phyloP scores from a whole-genome alignment of 129 eudicot genomes.

The Solidago caesia region DNA sequence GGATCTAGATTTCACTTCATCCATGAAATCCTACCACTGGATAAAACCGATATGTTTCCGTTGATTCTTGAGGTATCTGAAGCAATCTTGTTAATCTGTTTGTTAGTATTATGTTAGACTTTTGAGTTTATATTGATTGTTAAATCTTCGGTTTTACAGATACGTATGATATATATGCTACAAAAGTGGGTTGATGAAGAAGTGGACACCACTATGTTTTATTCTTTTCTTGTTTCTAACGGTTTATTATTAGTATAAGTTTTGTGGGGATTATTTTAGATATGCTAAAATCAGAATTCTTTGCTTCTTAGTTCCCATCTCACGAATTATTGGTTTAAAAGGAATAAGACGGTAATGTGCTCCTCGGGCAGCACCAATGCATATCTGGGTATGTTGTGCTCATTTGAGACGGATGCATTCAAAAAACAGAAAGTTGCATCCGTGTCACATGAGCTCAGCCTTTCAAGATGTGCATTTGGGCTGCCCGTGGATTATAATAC shows the following conservation, averaged over 20 bases:
- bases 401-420: constrained; percentile 23
- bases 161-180: background rate
- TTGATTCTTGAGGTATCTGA: constrained; percentile 4
- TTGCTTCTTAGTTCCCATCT: constrained; percentile 12
- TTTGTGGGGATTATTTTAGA: constrained; percentile 18
- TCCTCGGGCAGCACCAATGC: constrained; percentile 41
- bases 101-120: background rate
- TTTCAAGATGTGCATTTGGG: constrained; percentile 29
- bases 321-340: background rate
- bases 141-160: constrained; percentile 14
- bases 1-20: background rate
- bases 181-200: background rate
- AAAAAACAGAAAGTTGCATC: constrained; percentile 13
- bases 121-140: background rate
- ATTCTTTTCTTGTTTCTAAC: background rate
- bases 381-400: constrained; percentile 21
- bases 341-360: constrained; percentile 16
- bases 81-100: background rate
- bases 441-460: constrained; percentile 17
- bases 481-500: constrained; percentile 25
- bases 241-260: background rate
- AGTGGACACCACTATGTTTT: background rate
- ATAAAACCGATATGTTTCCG: background rate
- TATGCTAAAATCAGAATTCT: constrained; percentile 21
- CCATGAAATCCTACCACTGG: background rate